These are phyloP conservation scores for Leccinum solheimii DNA, from an alignment of 1,284 basidiomycete species.

Conservation along the genomic window DNA sequence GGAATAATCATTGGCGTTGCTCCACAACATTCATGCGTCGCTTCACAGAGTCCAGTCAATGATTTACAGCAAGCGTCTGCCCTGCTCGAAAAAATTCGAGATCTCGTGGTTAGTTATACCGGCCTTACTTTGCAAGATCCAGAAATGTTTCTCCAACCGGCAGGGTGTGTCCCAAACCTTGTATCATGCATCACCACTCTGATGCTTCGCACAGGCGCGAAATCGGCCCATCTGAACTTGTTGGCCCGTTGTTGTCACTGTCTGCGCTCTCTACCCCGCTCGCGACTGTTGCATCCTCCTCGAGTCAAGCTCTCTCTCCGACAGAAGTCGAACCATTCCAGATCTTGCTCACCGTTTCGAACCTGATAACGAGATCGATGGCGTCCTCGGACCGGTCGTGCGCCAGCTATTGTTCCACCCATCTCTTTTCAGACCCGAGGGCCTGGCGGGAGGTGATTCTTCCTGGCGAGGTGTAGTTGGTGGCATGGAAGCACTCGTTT, in stretches of 20 bases:
- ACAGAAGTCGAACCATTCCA: conserved; percentile 67
- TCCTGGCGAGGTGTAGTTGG: conserved; percentile 86
- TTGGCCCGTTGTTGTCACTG: conserved; percentile 71
- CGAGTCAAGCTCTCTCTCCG: conserved; percentile 38
- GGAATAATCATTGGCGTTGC: not conserved
- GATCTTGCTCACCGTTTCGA: conserved; percentile 73
- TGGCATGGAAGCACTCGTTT: conserved; percentile 79
- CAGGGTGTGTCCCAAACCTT: conserved; percentile 51
- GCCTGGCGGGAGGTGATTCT: conserved; percentile 66
- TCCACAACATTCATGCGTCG: not conserved
- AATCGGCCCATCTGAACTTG: conserved; percentile 76
- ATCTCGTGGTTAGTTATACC: conserved; percentile 86
- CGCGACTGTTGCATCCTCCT: conserved; percentile 11
- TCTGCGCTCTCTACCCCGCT: conserved; percentile 63
- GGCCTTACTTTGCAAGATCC: conserved; percentile 91
- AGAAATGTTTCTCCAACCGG: conserved; percentile 90
- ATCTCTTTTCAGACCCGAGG: conserved; percentile 62
- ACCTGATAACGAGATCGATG: conserved; percentile 57
- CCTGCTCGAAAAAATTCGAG: conserved; percentile 71
- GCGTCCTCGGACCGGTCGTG: conserved; percentile 60
- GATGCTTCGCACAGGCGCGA: conserved; percentile 48
- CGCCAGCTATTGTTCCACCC: conserved; percentile 59
- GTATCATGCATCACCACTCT: conserved; percentile 1
- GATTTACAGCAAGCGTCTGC: conserved; percentile 63
- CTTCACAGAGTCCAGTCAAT: conserved; percentile 50